Conservation (phyloP, 1,284 basidiomycete genomes). For the Schizopora paradoxa region DNA sequence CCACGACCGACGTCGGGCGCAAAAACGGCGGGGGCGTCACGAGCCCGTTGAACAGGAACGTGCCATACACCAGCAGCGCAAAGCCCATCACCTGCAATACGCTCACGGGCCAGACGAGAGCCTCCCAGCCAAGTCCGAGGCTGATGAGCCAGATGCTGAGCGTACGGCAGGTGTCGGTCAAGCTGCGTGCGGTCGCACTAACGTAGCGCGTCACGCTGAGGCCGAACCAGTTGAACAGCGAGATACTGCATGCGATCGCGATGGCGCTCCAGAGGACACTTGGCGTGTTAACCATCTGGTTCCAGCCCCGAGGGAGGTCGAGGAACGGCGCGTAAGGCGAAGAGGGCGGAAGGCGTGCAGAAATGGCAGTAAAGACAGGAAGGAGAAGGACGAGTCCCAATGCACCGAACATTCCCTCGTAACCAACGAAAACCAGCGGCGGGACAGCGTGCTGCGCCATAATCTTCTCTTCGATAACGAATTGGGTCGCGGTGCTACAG, state of each 20-base stretch:
- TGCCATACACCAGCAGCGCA: constrained; percentile 78
- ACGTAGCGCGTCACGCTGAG: constrained; percentile 88
- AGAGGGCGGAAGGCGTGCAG: constrained; percentile 39
- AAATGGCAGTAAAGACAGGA: constrained; percentile 64
- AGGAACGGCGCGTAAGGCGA: constrained; percentile 92
- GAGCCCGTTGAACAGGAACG: constrained; percentile 79
- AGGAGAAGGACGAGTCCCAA: constrained; percentile 71
- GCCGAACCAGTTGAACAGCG: constrained; percentile 96
- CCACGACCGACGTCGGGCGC: constrained; percentile 30
- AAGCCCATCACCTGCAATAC: constrained; percentile 89
- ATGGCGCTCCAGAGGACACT: constrained; percentile 74
- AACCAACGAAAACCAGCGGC: constrained; percentile 92
- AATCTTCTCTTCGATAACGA: constrained; percentile 95
- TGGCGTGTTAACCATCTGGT: constrained; percentile 80
- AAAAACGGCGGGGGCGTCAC: constrained; percentile 60
- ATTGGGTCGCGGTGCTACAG: constrained; percentile 83
- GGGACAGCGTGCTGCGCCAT: constrained; percentile 83
- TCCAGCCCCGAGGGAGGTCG: constrained; percentile 86
- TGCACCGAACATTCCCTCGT: constrained; percentile 90
- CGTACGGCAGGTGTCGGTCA: constrained; percentile 95
- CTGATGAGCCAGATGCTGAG: constrained; percentile 89
- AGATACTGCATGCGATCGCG: constrained; percentile 78
- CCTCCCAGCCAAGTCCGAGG: constrained; percentile 89
- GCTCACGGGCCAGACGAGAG: constrained; percentile 76
- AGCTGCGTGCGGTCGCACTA: constrained; percentile 82